Evolutionary conservation across 2,329 filamentous ascomycete genomes (phyloP).

Genomic region (Diplodia intermedia): DNA sequence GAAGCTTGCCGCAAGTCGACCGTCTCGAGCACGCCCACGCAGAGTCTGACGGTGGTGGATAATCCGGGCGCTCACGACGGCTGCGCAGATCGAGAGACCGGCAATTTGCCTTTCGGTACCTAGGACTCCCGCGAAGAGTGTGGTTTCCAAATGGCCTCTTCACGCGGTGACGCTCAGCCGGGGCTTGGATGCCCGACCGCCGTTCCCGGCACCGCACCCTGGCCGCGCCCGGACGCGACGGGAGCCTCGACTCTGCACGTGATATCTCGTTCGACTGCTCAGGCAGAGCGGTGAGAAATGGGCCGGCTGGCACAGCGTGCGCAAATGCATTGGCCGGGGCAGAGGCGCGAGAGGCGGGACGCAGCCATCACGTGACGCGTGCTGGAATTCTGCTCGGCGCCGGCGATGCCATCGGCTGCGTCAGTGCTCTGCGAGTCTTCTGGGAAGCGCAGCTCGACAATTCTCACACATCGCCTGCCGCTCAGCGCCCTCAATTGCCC

Average conservation of each 20-base stretch:
- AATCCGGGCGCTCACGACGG: background rate
- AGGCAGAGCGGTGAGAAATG: constrained; percentile 1
- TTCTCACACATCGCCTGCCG: constrained; percentile 14
- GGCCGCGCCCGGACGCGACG: constrained; percentile 10
- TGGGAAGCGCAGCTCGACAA: constrained; percentile 2
- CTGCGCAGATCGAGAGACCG: background rate
- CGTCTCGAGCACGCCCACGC: background rate
- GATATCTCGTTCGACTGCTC: background rate
- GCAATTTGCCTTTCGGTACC: background rate
- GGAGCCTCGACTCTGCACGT: constrained; percentile 5
- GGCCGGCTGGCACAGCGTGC: background rate
- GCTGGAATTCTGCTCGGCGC: background rate
- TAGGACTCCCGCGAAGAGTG: background rate
- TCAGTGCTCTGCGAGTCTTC: constrained; percentile 26
- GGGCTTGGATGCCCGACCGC: constrained; percentile 22
- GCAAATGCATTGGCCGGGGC: background rate
- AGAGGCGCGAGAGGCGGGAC: background rate
- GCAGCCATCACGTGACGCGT: background rate
- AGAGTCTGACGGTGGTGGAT: background rate
- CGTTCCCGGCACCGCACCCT: constrained; percentile 25
- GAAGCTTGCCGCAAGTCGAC: constrained; percentile 10
- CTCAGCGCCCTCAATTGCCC: constrained; percentile 20
- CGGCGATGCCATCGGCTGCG: constrained; percentile 2
- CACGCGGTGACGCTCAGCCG: background rate
- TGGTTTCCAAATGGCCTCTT: constrained; percentile 3